Conservation (phyloP, 495 filamentous ascomycete species). For the Hypoxylon lienhwacheense region DNA sequence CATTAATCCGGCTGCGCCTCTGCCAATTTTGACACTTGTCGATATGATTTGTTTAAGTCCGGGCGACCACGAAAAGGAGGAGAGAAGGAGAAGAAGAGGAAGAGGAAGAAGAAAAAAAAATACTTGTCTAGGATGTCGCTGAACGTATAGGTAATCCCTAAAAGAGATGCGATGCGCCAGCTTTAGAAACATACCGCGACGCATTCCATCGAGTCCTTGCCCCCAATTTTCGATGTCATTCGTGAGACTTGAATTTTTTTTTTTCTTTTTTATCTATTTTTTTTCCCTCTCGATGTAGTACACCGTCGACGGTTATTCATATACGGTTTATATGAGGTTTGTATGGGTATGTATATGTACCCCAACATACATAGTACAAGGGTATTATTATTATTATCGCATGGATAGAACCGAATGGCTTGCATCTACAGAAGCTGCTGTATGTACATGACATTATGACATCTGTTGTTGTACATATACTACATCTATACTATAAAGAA, state of each 20-base stretch:
- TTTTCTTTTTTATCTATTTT: no score
- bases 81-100: no score
- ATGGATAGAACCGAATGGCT: constrained; percentile 27
- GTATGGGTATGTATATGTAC: not conserved
- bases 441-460: constrained; percentile 19
- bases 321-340: not conserved
- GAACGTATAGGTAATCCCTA: no score
- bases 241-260: constrained; percentile 1
- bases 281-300: no score
- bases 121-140: constrained; percentile 17
- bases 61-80: constrained; percentile 10
- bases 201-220: constrained; percentile 25
- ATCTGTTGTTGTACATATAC: no score
- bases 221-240: not conserved
- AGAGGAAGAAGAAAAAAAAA: no score
- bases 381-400: not conserved
- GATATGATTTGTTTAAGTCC: constrained; percentile 6
- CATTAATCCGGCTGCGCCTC: constrained; percentile 23
- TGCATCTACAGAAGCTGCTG: constrained; percentile 8
- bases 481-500: no score
- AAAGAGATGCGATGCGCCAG: not conserved
- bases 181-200: constrained; percentile 14
- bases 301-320: no score
- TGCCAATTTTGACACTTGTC: constrained; percentile 9
- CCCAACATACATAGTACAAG: not conserved